These are phyloP conservation scores for Phytophthora syringae DNA, from an alignment of 352 stramenopile genomes.

Conservation along the genomic window DNA sequence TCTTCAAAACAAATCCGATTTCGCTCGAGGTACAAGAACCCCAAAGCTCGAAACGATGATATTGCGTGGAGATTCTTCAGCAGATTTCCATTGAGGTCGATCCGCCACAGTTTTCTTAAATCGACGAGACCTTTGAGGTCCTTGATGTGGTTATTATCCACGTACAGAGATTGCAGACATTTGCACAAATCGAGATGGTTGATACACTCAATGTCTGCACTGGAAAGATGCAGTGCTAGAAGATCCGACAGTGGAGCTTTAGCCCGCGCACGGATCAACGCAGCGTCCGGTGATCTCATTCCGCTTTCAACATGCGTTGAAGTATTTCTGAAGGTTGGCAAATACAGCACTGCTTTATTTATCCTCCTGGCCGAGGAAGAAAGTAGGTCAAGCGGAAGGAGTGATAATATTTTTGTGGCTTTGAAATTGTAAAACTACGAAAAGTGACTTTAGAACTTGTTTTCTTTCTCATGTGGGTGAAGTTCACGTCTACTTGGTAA, in stretches of 20 bases:
- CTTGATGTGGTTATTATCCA: conserved; percentile 53
- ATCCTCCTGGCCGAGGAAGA: not conserved
- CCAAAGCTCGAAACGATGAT: conserved; percentile 54
- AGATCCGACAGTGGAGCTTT: conserved; percentile 57
- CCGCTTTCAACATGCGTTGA: not conserved
- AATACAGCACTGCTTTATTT: conserved; percentile 19
- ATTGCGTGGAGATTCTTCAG: conserved; percentile 49
- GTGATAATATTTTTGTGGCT: not conserved
- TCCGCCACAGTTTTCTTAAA: conserved; percentile 54
- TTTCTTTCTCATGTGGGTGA: not conserved
- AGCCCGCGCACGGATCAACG: conserved; percentile 59
- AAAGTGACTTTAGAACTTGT: not conserved
- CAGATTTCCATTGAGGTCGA: conserved; percentile 62
- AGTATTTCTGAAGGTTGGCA: conserved; percentile 13
- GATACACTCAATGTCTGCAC: conserved; percentile 56
- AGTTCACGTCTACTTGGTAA: conserved; percentile 24
- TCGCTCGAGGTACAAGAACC: conserved; percentile 62
- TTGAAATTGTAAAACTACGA: not conserved
- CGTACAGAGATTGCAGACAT: conserved; percentile 59
- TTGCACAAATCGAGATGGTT: conserved; percentile 52
- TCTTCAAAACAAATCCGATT: conserved; percentile 57
- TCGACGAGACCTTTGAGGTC: conserved; percentile 45
- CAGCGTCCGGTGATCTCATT: conserved; percentile 52
- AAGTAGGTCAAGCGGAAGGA: not conserved
- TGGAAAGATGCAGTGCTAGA: conserved; percentile 60